These are phyloP conservation scores for Alternaria angustiovoidea DNA, from an alignment of 2,329 filamentous ascomycete genomes.

Conservation along the genomic window DNA sequence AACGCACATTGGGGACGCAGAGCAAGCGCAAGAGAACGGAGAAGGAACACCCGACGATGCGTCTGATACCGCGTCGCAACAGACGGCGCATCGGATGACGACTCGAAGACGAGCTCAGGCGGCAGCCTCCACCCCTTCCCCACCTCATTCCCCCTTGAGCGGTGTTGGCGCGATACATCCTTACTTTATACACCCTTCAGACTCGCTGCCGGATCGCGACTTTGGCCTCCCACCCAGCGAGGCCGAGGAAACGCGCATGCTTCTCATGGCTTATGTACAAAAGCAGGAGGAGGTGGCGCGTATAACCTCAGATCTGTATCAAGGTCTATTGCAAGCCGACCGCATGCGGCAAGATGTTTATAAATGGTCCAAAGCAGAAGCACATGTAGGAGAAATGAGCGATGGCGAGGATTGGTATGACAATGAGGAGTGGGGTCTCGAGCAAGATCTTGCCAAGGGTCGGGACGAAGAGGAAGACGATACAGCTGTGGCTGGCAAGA, in stretches of 20 bases:
- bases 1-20: conserved; percentile 20
- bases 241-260: conserved; percentile 78
- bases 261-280: conserved; percentile 79
- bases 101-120: conserved; percentile 63
- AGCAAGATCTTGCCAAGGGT: conserved; percentile 79
- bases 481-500: conserved; percentile 57
- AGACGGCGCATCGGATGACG: conserved; percentile 62
- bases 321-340: conserved; percentile 76
- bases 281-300: conserved; percentile 86
- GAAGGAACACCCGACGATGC: conserved; percentile 46
- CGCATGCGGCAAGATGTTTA: conserved; percentile 75
- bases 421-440: conserved; percentile 77
- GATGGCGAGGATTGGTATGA: conserved; percentile 93
- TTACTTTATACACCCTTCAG: conserved; percentile 72
- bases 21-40: conserved; percentile 34
- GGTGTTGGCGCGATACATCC: conserved; percentile 72
- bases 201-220: conserved; percentile 72
- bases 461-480: conserved; percentile 83
- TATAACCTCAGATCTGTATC: conserved; percentile 71
- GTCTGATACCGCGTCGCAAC: conserved; percentile 53
- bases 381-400: conserved; percentile 78
- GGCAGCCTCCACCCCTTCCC: conserved; percentile 49
- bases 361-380: conserved; percentile 80
- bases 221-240: conserved; percentile 75
- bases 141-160: conserved; percentile 56